Base-by-base conservation (phyloP, 768 basidiomycete species). In the Boletus patriciae region DNA sequence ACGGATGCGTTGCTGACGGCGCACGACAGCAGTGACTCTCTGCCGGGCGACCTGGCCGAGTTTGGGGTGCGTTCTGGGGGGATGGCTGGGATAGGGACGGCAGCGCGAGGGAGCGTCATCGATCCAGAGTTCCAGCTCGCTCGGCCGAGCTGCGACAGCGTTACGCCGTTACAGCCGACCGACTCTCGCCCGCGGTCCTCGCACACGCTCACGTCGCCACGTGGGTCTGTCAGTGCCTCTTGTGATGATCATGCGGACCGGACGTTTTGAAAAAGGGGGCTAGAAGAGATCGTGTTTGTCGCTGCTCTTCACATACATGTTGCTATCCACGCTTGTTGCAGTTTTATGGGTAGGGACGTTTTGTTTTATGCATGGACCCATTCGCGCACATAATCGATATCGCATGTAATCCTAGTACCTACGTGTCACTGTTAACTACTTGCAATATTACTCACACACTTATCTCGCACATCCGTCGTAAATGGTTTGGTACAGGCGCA, bases 31-130 rank as follows among this genome's bases (percentile, higher is more conserved):
- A 51, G 19, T 29, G 55, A 62, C 47, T 59, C 63, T 31, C 53
- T 40, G n/a, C 46, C 38, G 42, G 57, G 52, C 21, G 67, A 64
- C n/a, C 5, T 27, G 23, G 62, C 49, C 1, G 70, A 71, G 52
- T 69, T 65, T 40, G 72, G 57, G 19, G 27, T 60, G 57, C 19
- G 15, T 4, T 47, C 53, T 2, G 40, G 41, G 53, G 73, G 77
- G 19, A 79, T 81, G 80, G 75, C 76, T 11, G 80, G 80, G 10
- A 59, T 81, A 10, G 80, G 80, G 13, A 81, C 80, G 2, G 74
- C 72, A 6, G 71, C 70, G 31, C 62, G 77, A 3, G 66, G 74
- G 25, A 70, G 75, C 56, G 41, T 61, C 40, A 62, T 73, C 46
- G 62, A 63, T 49, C 4, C 51, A 5, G 57, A 43, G 19, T 16